Percentiles rank a stretch among this genome's conserved stretches.
Conservation (phyloP, 2,329 filamentous ascomycete species). For the Plectosphaerella plurivora region DNA sequence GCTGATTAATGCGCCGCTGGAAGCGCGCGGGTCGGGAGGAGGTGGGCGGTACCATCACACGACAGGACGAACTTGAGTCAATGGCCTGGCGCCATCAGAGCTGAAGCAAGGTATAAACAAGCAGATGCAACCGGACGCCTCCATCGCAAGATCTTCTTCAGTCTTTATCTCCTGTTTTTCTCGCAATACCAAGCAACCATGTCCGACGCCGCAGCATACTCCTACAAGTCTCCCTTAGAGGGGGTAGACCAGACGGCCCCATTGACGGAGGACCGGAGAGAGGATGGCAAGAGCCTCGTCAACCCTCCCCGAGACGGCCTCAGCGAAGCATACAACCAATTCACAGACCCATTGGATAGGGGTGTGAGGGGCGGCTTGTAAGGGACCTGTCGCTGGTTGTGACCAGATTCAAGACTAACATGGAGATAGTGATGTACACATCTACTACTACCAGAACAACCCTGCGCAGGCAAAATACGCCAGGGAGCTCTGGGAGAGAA, state of each 20-base stretch:
- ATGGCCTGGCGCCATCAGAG: no score
- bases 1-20: no score
- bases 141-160: no score
- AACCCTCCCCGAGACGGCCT: conserved; percentile 59
- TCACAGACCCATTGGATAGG: conserved; percentile 64
- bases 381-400: neutral
- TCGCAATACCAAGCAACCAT: conserved; percentile 15
- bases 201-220: conserved; percentile 36
- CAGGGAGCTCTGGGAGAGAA: conserved; percentile 68
- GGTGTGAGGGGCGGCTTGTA: conserved; percentile 67
- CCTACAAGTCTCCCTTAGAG: conserved; percentile 51
- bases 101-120: no score
- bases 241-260: conserved; percentile 55
- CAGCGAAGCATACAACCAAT: conserved; percentile 67
- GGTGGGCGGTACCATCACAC: no score
- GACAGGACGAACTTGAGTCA: no score
- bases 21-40: no score
- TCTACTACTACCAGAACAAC: conserved; percentile 72
- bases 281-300: conserved; percentile 72
- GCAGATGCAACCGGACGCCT: no score
- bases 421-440: conserved; percentile 65
- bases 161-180: no score
- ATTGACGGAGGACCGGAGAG: conserved; percentile 52
- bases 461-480: conserved; percentile 63
- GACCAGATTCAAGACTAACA: neutral